A percentile compares a stretch with the other conserved stretches of the same genome.
Conservation (phyloP, 2,329 filamentous ascomycete genomes). For the Juglanconis sp. region DNA sequence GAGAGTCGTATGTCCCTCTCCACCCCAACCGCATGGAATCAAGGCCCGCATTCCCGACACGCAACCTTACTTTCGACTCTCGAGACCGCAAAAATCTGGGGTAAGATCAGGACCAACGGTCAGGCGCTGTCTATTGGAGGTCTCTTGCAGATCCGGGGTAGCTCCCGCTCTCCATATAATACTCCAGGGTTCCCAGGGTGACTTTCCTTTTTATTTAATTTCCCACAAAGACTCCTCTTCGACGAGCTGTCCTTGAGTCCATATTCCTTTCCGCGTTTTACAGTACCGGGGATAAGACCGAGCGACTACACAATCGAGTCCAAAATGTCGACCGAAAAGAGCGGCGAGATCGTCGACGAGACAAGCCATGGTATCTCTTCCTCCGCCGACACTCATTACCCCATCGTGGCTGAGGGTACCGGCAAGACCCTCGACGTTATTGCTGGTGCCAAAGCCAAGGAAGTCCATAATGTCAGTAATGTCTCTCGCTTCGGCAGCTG, state of each 20-base stretch:
- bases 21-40: conserved; percentile 15
- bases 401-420: conserved; percentile 25
- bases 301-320: neutral
- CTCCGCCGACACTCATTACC: conserved; percentile 12
- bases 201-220: too few relatives aligned
- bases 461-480: conserved; percentile 37
- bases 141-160: neutral
- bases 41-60: conserved; percentile 16
- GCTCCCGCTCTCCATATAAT: conserved; percentile 10
- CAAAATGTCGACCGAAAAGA: conserved; percentile 18
- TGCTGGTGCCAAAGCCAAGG: conserved; percentile 36
- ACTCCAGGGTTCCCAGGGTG: neutral
- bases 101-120: conserved; percentile 7
- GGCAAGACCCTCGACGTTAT: conserved; percentile 25
- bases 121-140: conserved; percentile 1
- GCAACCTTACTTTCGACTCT: neutral
- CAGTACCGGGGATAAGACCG: neutral
- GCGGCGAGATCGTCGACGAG: conserved; percentile 5
- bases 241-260: neutral
- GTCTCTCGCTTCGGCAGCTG: neutral
- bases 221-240: too few relatives aligned
- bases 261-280: neutral
- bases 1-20: neutral
- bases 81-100: conserved; percentile 12
- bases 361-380: conserved; percentile 14